Evolutionary conservation across 768 basidiomycete species (phyloP).

Genomic region (Boletus subparvulus): DNA sequence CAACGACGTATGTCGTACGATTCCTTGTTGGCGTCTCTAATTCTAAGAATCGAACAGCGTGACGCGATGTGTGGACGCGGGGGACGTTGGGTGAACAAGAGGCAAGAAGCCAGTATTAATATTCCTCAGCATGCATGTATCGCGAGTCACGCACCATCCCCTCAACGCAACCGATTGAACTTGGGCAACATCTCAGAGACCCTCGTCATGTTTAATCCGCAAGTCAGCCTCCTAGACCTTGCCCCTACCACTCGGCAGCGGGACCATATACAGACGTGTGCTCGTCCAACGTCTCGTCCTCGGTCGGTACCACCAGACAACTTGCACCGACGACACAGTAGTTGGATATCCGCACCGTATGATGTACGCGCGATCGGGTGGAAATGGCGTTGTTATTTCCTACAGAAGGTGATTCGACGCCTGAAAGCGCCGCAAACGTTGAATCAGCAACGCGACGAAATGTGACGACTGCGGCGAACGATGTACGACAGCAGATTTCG

Average conservation of each 20-base stretch:
- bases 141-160: too few relatives aligned
- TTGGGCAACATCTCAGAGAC: too few relatives aligned
- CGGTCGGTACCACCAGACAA: constrained; percentile 74
- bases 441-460: neutral
- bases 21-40: too few relatives aligned
- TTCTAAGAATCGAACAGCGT: too few relatives aligned
- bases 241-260: constrained; percentile 76
- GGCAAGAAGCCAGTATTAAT: too few relatives aligned
- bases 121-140: too few relatives aligned
- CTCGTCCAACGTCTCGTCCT: constrained; percentile 76
- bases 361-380: constrained; percentile 79
- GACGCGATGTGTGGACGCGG: too few relatives aligned
- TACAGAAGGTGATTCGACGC: constrained; percentile 81
- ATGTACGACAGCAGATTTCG: constrained; percentile 89
- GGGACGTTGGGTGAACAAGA: too few relatives aligned
- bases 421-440: constrained; percentile 38
- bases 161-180: too few relatives aligned
- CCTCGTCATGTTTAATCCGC: too few relatives aligned
- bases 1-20: too few relatives aligned
- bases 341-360: constrained; percentile 74
- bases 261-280: constrained; percentile 85
- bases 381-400: constrained; percentile 87
- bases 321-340: constrained; percentile 83
- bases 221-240: constrained; percentile 76
- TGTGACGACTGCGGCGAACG: neutral